Evolutionary conservation across 2,329 filamentous ascomycete genomes (phyloP).

Genomic region (Fusarium hainanense): DNA sequence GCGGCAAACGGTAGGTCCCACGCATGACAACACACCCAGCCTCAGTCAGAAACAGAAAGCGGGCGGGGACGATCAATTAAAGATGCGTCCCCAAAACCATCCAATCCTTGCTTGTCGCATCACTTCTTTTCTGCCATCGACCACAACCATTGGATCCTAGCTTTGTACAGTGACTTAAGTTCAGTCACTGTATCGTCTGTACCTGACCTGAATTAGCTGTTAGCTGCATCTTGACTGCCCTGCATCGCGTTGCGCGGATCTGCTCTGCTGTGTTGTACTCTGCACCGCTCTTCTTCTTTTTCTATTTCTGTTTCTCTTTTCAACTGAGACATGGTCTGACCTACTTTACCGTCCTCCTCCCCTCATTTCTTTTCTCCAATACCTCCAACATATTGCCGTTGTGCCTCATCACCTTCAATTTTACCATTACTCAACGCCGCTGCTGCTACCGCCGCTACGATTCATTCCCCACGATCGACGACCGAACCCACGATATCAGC

Average conservation of each 20-base stretch:
- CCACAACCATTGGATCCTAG: conserved; percentile 26
- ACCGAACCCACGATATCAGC: conserved; percentile 23
- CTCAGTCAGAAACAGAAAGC: conserved; percentile 9
- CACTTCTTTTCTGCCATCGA: conserved; percentile 36
- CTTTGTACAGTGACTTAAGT: background rate
- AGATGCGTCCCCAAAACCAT: conserved; percentile 16
- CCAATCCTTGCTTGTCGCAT: conserved; percentile 43
- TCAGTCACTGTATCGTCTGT: background rate
- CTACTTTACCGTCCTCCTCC: conserved; percentile 5
- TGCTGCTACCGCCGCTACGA: conserved; percentile 2
- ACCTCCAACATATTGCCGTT: background rate
- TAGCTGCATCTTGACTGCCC: conserved; percentile 23
- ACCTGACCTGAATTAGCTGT: conserved; percentile 23
- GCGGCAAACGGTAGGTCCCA: conserved; percentile 10
- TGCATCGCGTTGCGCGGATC: conserved; percentile 1
- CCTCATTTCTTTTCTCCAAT: conserved; percentile 11
- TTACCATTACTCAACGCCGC: background rate
- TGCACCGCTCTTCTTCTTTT: conserved; percentile 7
- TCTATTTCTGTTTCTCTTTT: background rate
- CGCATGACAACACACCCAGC: conserved; percentile 17
- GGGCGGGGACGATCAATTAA: background rate
- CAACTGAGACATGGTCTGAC: conserved; percentile 17
- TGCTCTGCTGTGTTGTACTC: background rate
- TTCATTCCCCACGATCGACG: conserved; percentile 18
- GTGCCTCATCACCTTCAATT: background rate